A percentile compares a stretch with the other conserved stretches of the same genome.
phyloP scores from a whole-genome alignment of 202 grass and related monocot species.

The Bolboschoenoplectus hybrid region DNA sequence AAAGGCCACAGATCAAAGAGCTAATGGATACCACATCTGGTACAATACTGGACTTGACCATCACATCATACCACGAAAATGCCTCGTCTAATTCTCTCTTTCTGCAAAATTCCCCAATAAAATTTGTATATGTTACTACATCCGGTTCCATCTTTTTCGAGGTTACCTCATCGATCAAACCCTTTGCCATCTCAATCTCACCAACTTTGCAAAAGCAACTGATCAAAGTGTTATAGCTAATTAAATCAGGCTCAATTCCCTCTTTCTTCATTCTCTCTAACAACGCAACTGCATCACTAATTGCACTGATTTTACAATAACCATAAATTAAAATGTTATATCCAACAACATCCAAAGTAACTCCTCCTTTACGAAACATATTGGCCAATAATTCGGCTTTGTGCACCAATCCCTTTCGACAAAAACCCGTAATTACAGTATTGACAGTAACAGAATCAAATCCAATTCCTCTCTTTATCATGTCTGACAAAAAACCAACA shows the following conservation, averaged over 20 bases:
- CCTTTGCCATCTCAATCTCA: slow-evolving; percentile 45
- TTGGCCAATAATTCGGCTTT: slow-evolving; percentile 45
- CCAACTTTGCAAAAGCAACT: slow-evolving; percentile 52
- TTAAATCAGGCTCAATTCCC: slow-evolving; percentile 52
- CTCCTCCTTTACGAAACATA: slow-evolving; percentile 51
- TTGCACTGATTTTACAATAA: slow-evolving; percentile 53
- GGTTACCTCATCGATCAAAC: slow-evolving; percentile 49
- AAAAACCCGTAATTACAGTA: slow-evolving; percentile 59
- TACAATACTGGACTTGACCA: slow-evolving; percentile 60
- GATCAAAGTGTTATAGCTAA: slow-evolving; percentile 75
- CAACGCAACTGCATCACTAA: slow-evolving; percentile 21
- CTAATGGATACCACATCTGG: slow-evolving; percentile 70
- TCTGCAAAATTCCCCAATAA: slow-evolving; percentile 63
- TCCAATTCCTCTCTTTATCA: slow-evolving; percentile 69
- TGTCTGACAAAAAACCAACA: slow-evolving; percentile 61
- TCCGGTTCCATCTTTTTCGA: slow-evolving; percentile 50
- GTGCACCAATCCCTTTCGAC: slow-evolving; percentile 46
- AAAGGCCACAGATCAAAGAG: slow-evolving; percentile 61
- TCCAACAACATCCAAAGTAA: slow-evolving; percentile 50
- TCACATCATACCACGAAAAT: slow-evolving; percentile 67
- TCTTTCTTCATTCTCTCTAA: slow-evolving; percentile 55
- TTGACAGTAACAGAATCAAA: slow-evolving; percentile 64
- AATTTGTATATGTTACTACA: slow-evolving; percentile 56
- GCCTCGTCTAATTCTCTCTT: slow-evolving; percentile 54
- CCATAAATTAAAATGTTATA: slow-evolving; percentile 76